Percentiles rank a stretch among this genome's conserved stretches.
phyloP scores from a whole-genome alignment of 2,329 filamentous ascomycete genomes.

The Fusarium sp. region DNA sequence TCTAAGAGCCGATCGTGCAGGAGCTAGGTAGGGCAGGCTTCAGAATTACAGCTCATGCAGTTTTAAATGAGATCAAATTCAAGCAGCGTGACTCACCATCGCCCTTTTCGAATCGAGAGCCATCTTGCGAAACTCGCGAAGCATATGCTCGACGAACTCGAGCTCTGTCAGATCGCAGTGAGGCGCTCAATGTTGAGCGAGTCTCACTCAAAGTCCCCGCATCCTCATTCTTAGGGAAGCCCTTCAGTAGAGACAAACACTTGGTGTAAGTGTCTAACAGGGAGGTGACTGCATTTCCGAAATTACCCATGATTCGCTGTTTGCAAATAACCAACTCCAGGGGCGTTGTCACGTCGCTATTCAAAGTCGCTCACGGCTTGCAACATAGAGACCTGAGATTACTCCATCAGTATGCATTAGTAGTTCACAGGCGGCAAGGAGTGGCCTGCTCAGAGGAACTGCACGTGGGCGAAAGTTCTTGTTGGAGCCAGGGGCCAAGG shows the following conservation, averaged over 20 bases:
- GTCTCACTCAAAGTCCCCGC: conserved; percentile 43
- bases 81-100: conserved; percentile 57
- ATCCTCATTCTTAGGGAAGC: conserved; percentile 44
- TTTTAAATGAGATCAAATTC: conserved; percentile 9
- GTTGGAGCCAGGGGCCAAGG: not conserved
- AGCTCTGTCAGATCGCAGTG: conserved; percentile 56
- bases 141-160: conserved; percentile 59
- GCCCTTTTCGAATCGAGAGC: conserved; percentile 59
- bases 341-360: not conserved
- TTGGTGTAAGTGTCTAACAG: conserved; percentile 63
- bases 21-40: conserved; percentile 47
- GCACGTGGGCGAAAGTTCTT: conserved; percentile 38
- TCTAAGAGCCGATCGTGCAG: conserved; percentile 55
- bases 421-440: conserved; percentile 29
- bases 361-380: conserved; percentile 18
- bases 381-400: conserved; percentile 8
- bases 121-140: conserved; percentile 55
- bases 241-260: conserved; percentile 58
- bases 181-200: conserved; percentile 49
- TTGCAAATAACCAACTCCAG: conserved; percentile 6
- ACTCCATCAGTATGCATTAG: conserved; percentile 35
- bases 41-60: conserved; percentile 20
- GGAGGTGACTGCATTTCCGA: conserved; percentile 58
- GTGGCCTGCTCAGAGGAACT: conserved; percentile 13
- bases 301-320: conserved; percentile 49